Base-by-base conservation (phyloP, 2,329 filamentous ascomycete genomes). In the Acephala macrosclerotiorum region DNA sequence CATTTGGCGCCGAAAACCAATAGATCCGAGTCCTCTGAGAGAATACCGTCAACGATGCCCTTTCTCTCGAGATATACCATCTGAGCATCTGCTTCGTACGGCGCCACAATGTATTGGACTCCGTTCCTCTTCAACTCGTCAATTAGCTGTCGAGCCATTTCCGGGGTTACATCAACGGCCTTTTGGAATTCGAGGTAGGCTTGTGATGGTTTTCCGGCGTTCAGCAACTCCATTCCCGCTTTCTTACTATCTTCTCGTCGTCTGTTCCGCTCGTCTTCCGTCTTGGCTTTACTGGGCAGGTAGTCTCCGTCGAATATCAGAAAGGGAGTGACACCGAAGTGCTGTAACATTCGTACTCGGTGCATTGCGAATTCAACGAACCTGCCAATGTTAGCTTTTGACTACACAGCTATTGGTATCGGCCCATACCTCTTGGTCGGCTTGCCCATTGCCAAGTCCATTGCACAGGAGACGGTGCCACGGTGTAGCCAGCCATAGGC, bases 401-500 rank as follows among this genome's bases (percentile, higher is more conserved):
- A 22, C 3, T 22, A 22, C n/a, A 47, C 12, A 33, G 25, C 16
- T 20, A 55, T n/a, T 38, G 45, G 7, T 22, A 11, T 53, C 11
- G 22, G 11, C 18, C 80, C 87, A 76, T 83, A 96, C 92, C 93
- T 96, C 61, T 87, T 90, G 0, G 94, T 98, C 16, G 93, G 94
- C 77, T 93, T 96, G 74, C 88, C 93, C 74, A 95, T 86, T 40
- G 94, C 96, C 68, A 99, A 86, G 74, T 98, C 96, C 74, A 96
- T 88, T 69, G 95, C 93, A 81, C 95, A 98, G 58, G 92, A 87
- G 70, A 96, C 90, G 56, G 94, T 94, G 61, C 94, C 96, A 72
- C 96, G 91, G 79, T 99, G 96, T 63, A 99, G 89, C 96, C 96
- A 99, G 77, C 95, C 96, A 84, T 99, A 99, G 64, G 92, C 95